phyloP scores from a whole-genome alignment of 73 alveolate genomes.

The Paramecium bursaria region DNA sequence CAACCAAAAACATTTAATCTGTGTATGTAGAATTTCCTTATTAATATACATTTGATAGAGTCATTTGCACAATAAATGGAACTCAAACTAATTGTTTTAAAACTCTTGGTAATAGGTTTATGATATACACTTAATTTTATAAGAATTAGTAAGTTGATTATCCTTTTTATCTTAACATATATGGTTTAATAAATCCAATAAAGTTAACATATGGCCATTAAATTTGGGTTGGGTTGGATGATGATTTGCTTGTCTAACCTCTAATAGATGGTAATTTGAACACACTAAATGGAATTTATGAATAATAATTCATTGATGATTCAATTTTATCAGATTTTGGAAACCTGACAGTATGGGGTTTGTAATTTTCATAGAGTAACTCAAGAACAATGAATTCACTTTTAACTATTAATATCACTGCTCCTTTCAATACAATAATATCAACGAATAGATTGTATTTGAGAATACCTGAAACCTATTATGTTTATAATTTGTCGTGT shows the following conservation, averaged over 20 bases:
- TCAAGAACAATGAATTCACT: background rate
- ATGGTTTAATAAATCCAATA: constrained; percentile 35
- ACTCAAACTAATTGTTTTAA: background rate
- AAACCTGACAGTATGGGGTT: constrained; percentile 1
- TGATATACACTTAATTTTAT: constrained; percentile 18
- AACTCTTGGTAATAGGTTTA: background rate
- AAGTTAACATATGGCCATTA: background rate
- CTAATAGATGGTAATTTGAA: background rate
- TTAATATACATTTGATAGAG: background rate
- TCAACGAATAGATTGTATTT: constrained; percentile 17
- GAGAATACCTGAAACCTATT: constrained; percentile 10
- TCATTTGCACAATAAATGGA: constrained; percentile 16
- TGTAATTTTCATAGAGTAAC: background rate
- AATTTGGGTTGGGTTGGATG: constrained; percentile 27
- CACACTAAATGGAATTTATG: constrained; percentile 10
- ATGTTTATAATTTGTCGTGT: constrained; percentile 20
- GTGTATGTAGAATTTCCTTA: constrained; percentile 26
- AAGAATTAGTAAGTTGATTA: constrained; percentile 5
- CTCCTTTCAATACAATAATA: background rate
- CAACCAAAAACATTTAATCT: background rate
- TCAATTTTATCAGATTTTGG: background rate
- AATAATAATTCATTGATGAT: constrained; percentile 20
- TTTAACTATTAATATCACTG: constrained; percentile 11
- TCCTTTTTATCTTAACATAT: constrained; percentile 5
- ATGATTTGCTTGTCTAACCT: background rate